A percentile compares a stretch with the other conserved stretches of the same genome.
Evolutionary conservation across 257 asterid genomes (phyloP).

Genomic region (Ophiorrhiza pumila): DNA sequence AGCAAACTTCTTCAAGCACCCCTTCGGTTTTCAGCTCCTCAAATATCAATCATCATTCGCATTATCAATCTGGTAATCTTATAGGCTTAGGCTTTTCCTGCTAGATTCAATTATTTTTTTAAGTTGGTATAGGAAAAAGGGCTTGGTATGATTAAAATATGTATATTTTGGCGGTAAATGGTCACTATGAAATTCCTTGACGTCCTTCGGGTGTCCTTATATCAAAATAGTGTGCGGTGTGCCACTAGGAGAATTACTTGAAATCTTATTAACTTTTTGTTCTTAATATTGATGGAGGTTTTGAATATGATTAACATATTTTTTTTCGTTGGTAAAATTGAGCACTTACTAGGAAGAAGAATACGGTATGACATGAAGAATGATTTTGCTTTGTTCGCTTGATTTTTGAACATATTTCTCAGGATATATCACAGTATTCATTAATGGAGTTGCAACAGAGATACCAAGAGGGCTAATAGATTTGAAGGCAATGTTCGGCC

Average conservation of each 20-base stretch:
- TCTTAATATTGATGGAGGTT: too few species aligned
- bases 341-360: too few species aligned
- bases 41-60: conserved; percentile 25
- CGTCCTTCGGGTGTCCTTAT: neutral
- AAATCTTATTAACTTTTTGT: too few species aligned
- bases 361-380: neutral
- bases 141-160: too few species aligned
- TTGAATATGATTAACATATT: too few species aligned
- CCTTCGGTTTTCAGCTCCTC: conserved; percentile 23
- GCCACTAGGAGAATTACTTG: too few species aligned
- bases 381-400: neutral
- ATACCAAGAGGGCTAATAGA: conserved; percentile 53
- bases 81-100: neutral
- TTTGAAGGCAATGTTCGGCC: conserved; percentile 47
- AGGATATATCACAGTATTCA: conserved; percentile 60
- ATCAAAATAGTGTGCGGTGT: too few species aligned
- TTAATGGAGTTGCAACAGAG: conserved; percentile 68
- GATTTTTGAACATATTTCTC: conserved; percentile 10
- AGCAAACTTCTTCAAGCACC: conserved; percentile 24
- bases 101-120: neutral
- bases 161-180: too few species aligned
- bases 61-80: conserved; percentile 39
- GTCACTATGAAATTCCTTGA: neutral
- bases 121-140: neutral
- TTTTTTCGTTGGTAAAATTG: too few species aligned